Evolutionary conservation across 2,329 filamentous ascomycete genomes (phyloP), one percentile per base, ranked within the genome.

Genomic region (Arachnomyces sp.): DNA sequence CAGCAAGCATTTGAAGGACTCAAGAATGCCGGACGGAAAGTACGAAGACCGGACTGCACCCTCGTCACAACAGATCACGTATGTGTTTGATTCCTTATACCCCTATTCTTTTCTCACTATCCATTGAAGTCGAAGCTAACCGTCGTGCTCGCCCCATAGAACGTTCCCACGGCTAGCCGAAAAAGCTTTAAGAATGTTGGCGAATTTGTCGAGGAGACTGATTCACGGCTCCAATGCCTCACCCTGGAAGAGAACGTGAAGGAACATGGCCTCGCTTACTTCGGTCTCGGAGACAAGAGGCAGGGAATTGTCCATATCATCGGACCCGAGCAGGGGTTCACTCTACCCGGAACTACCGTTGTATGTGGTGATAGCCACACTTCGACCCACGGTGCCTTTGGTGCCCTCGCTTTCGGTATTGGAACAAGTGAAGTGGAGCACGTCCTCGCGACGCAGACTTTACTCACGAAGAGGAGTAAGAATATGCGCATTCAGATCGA

Each of bases 291-390:
- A 52, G 90, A 96, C 68, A 93, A 92, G 75, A 82, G 92, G 50
- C 92, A 98, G 69, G 92, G 92, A 51, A 98, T 98, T 55, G 92
- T 96, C 43, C 92, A 98, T 69, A 86, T 98, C 56, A 96, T 98
- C 55, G 92, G 92, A 28, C 92, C 92, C 31, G 92, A 98, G 73
- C 92, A 98, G 67, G 92, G 92, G 52, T 98, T 98, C 73, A 98
- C 92, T 42, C 82, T 96, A 29, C 92, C 92, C 31, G 92, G 87
- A 52, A 96, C 92, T 40, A 98, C 92, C 3, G 85, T 96, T 29
- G 92, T 96, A 50, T 96, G 92, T 60, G 92, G 92, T 65, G 92
- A 98, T 75, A 94, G 86, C 59, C 92, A 98, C 65, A 98, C 92
- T 34, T 95, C 90, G 17, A 98, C 92, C 48, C 92, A 98, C 68